These are phyloP conservation scores for Sergeia podlipaevii DNA, from an alignment of 208 protist species.

Conservation along the genomic window DNA sequence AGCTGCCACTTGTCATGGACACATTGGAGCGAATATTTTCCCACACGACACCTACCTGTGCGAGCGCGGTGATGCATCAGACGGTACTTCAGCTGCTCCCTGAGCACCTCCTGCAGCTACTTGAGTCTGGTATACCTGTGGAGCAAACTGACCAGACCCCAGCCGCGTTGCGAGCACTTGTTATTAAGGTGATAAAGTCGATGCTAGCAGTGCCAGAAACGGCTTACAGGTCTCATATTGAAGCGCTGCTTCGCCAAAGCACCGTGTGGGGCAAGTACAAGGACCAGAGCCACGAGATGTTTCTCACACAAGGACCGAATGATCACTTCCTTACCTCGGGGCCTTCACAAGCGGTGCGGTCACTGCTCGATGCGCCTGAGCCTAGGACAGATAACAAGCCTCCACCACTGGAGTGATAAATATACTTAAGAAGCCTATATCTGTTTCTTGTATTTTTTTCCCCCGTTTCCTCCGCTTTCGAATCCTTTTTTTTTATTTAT, in stretches of 20 bases:
- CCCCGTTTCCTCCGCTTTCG: not conserved
- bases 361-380: constrained; percentile 15
- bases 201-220: constrained; percentile 52
- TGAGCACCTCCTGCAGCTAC: constrained; percentile 43
- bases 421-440: not conserved
- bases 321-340: not conserved
- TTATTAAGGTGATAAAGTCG: constrained; percentile 86
- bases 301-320: constrained; percentile 37
- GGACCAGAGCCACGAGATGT: constrained; percentile 90
- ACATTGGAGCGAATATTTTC: constrained; percentile 54
- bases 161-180: constrained; percentile 68
- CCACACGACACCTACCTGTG: constrained; percentile 22
- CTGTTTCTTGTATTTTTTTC: not conserved
- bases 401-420: constrained; percentile 21
- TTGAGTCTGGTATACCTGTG: constrained; percentile 51
- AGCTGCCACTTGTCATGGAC: constrained; percentile 44
- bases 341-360: constrained; percentile 10
- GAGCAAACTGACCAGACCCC: constrained; percentile 26
- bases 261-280: constrained; percentile 85
- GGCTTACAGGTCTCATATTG: constrained; percentile 22
- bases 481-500: not conserved
- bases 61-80: constrained; percentile 13
- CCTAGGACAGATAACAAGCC: constrained; percentile 18
- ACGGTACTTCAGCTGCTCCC: constrained; percentile 35
- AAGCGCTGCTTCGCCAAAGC: constrained; percentile 48